These are phyloP conservation scores for Rachicladosporium sp. DNA, from an alignment of 2,329 filamentous ascomycete genomes.

Conservation along the genomic window DNA sequence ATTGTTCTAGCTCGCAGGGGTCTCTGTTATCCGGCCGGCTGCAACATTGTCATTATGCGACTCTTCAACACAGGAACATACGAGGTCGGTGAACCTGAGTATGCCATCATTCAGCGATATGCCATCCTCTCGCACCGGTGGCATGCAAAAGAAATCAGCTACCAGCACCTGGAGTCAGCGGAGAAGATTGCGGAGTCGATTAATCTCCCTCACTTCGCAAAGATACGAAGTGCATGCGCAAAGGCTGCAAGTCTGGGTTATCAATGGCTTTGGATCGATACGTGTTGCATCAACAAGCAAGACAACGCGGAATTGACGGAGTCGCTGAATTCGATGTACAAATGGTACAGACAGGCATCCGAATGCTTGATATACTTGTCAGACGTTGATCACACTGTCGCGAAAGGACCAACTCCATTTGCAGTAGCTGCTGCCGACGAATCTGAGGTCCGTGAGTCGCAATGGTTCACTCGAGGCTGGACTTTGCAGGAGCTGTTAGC, in stretches of 20 bases:
- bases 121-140: constrained; percentile 5
- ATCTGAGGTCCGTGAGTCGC: neutral
- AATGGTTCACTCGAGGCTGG: constrained; percentile 7
- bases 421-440: neutral
- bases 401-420: neutral
- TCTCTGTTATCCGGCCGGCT: no score
- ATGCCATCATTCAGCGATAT: neutral
- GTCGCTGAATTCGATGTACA: constrained; percentile 5
- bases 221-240: constrained; percentile 13
- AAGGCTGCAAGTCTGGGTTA: constrained; percentile 9
- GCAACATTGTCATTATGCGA: constrained; percentile 3
- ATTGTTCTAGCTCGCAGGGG: no score
- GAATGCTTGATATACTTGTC: constrained; percentile 11
- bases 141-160: neutral
- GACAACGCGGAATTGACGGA: constrained; percentile 3
- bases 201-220: constrained; percentile 6
- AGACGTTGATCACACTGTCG: constrained; percentile 4
- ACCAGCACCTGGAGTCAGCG: constrained; percentile 2
- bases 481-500: constrained; percentile 5
- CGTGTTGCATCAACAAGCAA: constrained; percentile 4
- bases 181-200: neutral
- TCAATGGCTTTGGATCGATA: constrained; percentile 6
- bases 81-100: constrained; percentile 1
- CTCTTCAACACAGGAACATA: constrained; percentile 5
- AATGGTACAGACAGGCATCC: constrained; percentile 1